Conservation (phyloP, 2,329 filamentous ascomycete genomes). For the Paradendryphiella salina region DNA sequence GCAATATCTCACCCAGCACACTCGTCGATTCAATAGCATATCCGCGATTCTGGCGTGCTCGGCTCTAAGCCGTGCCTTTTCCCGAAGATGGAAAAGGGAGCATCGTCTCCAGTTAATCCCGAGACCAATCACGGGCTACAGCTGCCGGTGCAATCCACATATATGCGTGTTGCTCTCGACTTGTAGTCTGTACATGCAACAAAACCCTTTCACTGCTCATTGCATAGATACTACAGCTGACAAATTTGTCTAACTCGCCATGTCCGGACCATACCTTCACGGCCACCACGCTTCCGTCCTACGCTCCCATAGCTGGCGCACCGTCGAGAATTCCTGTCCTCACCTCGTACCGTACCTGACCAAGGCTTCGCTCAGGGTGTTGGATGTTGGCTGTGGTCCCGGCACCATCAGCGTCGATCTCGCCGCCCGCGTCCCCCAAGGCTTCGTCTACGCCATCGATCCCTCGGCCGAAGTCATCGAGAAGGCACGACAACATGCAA, state of each 20-base stretch:
- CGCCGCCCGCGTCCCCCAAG: conserved; percentile 49
- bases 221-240: not conserved
- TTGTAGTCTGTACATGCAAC: not conserved
- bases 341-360: conserved; percentile 43
- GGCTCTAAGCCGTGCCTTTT: not conserved
- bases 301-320: conserved; percentile 52
- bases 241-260: not conserved
- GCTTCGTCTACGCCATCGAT: conserved; percentile 53
- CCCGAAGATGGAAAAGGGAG: not conserved
- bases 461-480: conserved; percentile 50
- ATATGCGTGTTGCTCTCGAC: not conserved
- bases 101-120: conserved; percentile 6
- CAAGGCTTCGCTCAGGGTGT: conserved; percentile 41
- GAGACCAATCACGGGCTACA: conserved; percentile 2
- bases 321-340: conserved; percentile 51
- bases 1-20: not conserved
- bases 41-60: conserved; percentile 2
- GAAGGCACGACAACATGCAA: conserved; percentile 46
- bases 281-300: conserved; percentile 50
- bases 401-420: conserved; percentile 55
- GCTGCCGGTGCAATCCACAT: not conserved
- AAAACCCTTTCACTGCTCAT: not conserved
- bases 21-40: not conserved
- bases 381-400: conserved; percentile 55
- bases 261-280: conserved; percentile 45